These are phyloP conservation scores for Schizosaccharomyces japonicus DNA, from an alignment of 805 yeast genomes.

Conservation along the genomic window DNA sequence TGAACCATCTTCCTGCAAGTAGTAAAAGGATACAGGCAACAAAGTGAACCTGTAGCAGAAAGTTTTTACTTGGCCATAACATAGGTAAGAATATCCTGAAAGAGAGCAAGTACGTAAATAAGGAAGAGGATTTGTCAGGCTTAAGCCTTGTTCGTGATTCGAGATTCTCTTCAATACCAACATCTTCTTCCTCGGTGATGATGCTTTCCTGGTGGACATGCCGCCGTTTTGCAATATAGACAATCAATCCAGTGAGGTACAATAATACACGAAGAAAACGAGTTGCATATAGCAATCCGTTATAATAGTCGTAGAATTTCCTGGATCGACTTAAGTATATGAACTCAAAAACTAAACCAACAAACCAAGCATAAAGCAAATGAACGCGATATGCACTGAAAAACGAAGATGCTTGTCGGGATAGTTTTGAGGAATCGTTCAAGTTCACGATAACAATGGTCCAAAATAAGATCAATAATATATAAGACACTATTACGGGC, in stretches of 20 bases:
- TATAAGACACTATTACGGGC: not conserved
- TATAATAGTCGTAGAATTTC: not conserved
- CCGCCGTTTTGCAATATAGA: not conserved
- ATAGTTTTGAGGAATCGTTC: not conserved
- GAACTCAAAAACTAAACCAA: not conserved
- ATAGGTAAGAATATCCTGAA: constrained; percentile 7
- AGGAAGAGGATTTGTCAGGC: not conserved
- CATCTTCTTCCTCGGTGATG: not conserved
- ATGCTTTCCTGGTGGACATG: not conserved
- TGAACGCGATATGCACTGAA: not conserved
- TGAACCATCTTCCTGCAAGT: constrained; percentile 7
- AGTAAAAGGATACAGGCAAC: constrained; percentile 8
- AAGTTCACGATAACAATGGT: not conserved
- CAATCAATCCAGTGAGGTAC: not conserved
- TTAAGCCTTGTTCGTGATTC: not conserved
- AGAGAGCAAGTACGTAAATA: not conserved
- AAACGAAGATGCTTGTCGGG: not conserved
- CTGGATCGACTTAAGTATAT: not conserved
- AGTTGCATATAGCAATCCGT: not conserved
- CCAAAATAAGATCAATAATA: not conserved
- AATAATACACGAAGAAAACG: not conserved
- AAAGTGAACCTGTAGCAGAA: constrained; percentile 7
- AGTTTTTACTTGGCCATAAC: constrained; percentile 9
- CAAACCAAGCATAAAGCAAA: not conserved
- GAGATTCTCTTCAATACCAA: not conserved